phyloP scores from a whole-genome alignment of 1,139 yeast species.

The Pichia sp. region DNA sequence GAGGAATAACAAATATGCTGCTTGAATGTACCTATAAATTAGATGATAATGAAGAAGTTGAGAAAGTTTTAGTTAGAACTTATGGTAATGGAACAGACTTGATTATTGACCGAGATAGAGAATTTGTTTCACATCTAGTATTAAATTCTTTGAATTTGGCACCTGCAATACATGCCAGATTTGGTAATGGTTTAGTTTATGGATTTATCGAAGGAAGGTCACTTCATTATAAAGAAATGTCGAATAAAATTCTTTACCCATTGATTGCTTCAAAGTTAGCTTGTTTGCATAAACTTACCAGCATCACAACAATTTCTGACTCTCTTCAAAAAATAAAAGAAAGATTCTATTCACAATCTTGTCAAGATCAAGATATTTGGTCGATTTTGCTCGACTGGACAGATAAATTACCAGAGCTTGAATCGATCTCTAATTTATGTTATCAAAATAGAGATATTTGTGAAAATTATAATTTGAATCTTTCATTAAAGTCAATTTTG shows the following conservation, averaged over 20 bases:
- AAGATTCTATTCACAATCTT: slow-evolving; percentile 26
- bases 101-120: slow-evolving; percentile 70
- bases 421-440: slow-evolving; percentile 38
- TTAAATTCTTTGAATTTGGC: slow-evolving; percentile 58
- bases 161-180: slow-evolving; percentile 61
- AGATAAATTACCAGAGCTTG: slow-evolving; percentile 45
- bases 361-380: slow-evolving; percentile 41
- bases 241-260: slow-evolving; percentile 41
- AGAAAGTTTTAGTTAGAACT: slow-evolving; percentile 55
- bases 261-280: slow-evolving; percentile 64
- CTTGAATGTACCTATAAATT: slow-evolving; percentile 36
- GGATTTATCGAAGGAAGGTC: slow-evolving; percentile 65
- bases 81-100: slow-evolving; percentile 72
- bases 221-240: slow-evolving; percentile 48
- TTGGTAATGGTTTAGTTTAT: slow-evolving; percentile 68
- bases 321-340: slow-evolving; percentile 41
- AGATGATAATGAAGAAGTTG: slow-evolving; percentile 13
- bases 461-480: slow-evolving; percentile 9
- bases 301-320: slow-evolving; percentile 40
- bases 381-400: slow-evolving; percentile 58
- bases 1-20: slow-evolving; percentile 76
- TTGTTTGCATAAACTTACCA: slow-evolving; percentile 55
- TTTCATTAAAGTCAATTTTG: slow-evolving; percentile 30
- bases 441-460: slow-evolving; percentile 29
- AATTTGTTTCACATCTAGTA: slow-evolving; percentile 63